Conservation (phyloP, 2,329 filamentous ascomycete genomes). For the Aspergillus pseudonomiae region DNA sequence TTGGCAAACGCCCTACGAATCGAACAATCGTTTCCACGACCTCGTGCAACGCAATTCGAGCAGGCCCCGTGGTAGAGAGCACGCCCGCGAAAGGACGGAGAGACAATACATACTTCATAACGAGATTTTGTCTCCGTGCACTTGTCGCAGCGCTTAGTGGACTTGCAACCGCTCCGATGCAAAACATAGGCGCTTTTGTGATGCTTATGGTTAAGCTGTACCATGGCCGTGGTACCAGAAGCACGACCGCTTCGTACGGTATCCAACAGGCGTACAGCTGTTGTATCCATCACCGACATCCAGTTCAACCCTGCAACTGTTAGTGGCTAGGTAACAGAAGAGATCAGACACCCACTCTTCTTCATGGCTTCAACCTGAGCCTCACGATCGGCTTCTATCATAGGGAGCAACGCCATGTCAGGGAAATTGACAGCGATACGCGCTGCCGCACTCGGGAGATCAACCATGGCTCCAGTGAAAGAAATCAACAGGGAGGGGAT, state of each 20-base stretch:
- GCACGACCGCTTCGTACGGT: not conserved
- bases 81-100: not conserved
- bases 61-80: not conserved
- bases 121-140: not conserved
- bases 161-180: not conserved
- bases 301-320: not conserved
- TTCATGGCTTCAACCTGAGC: not conserved
- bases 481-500: no score
- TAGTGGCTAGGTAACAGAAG: not conserved
- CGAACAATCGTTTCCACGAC: not conserved
- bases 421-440: not conserved
- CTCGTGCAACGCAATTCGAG: not conserved
- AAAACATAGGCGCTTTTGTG: not conserved
- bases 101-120: not conserved
- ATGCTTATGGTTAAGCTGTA: not conserved
- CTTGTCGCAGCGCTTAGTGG: not conserved
- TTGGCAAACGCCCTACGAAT: not conserved
- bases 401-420: not conserved
- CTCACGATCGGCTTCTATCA: not conserved
- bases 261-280: not conserved
- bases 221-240: not conserved
- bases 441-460: not conserved
- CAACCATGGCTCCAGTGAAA: not conserved
- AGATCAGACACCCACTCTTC: not conserved
- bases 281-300: not conserved